phyloP scores from a whole-genome alignment of 1,284 basidiomycete species.

The Fomitopsis palustris region DNA sequence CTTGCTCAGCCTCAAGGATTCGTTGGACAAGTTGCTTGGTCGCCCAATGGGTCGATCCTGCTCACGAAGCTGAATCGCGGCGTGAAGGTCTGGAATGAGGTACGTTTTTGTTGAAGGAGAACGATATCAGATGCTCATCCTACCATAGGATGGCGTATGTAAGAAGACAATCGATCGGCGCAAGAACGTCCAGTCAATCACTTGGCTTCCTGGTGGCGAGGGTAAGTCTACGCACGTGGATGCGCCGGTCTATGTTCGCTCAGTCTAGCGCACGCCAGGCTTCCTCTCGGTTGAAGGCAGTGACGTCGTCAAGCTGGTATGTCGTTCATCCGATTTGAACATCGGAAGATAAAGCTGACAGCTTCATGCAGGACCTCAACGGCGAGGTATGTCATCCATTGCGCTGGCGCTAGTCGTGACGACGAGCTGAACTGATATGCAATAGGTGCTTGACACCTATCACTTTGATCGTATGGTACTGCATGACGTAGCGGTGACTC shows the following conservation, averaged over 20 bases:
- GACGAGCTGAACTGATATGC: not conserved
- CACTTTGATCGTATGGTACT: constrained; percentile 64
- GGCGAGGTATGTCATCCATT: constrained; percentile 34
- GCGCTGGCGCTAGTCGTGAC: not conserved
- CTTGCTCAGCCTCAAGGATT: constrained; percentile 73
- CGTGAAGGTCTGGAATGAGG: constrained; percentile 78
- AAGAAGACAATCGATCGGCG: constrained; percentile 66
- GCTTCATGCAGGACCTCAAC: constrained; percentile 41
- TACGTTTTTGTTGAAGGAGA: too few species aligned
- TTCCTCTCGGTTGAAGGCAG: constrained; percentile 57
- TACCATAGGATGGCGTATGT: constrained; percentile 63
- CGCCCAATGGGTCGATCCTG: constrained; percentile 58
- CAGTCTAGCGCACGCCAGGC: constrained; percentile 27
- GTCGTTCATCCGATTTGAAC: constrained; percentile 5
- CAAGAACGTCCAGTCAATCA: constrained; percentile 59
- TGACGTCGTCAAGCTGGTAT: constrained; percentile 46
- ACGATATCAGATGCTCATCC: not conserved
- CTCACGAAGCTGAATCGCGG: constrained; percentile 66
- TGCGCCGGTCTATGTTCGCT: not conserved
- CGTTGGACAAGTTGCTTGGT: constrained; percentile 80
- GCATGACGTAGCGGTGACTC: constrained; percentile 71
- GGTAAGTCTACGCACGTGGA: constrained; percentile 32
- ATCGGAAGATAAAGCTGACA: not conserved
- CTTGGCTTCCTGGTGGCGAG: constrained; percentile 69
- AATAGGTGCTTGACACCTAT: constrained; percentile 54